Base-by-base conservation (phyloP, 108 stramenopile genomes). In the Cyclostephanos invisitatus region DNA sequence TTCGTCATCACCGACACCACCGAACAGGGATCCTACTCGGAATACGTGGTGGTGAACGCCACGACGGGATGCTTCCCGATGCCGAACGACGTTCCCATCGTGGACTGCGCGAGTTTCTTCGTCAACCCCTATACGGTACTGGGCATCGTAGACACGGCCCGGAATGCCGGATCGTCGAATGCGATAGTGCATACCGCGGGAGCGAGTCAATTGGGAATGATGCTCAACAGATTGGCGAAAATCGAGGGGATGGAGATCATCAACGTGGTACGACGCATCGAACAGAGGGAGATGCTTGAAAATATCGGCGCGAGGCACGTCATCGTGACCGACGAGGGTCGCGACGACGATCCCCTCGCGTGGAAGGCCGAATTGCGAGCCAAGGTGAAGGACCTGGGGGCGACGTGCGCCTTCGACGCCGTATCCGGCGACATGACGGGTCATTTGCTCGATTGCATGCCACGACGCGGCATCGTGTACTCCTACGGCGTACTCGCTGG, bases 101-200 rank as follows among this genome's bases (percentile, higher is more conserved):
- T 84, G 64, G 85, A 86, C 35, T 76, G 75, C 40, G 83, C 85
- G 2, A 53, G 67, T 2, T 83, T 82, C 37, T 83, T 86, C 59
- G 82, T 86, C 1, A 88, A 88, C 68, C 87, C 87, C 17, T 83
- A 83, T 47, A 86, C 87, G 12, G 85, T 81, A 37, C 53, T 86
- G 46, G 80, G 78, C 9, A 84, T 88, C 37, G 11, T 88, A 11
- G 87, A 88, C 50, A 84, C 82, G 1, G 85, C 80, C 22, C 53
- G 49, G 21, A 17, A 46, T 18, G 48, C 56, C 28, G 51, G 35
- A 2, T 44, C 73, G 20, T 29, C 56, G 51, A 65, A 62, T 29
- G 84, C 83, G 0, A 54, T 88, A 14, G 81, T 88, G 0, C 85
- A 88, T 55, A 88, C 87, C 14, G 87, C 84, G 5, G 87, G 83